Evolutionary conservation across 495 filamentous ascomycete genomes (phyloP).

Genomic region (Aspergillus steynii): DNA sequence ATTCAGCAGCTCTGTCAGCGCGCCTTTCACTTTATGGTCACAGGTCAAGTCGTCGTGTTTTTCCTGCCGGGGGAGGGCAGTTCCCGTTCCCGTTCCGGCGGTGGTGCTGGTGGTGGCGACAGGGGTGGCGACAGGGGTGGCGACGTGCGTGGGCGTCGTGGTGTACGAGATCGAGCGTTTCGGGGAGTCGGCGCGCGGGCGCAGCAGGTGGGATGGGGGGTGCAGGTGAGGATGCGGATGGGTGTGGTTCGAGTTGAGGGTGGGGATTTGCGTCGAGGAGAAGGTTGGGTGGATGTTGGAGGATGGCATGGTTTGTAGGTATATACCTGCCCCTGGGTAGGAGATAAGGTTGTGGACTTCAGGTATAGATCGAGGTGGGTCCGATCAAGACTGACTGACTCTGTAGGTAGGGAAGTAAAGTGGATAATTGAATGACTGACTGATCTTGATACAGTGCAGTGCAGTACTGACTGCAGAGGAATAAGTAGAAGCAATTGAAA

Average conservation of each 20-base stretch:
- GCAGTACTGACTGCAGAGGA: too few species aligned
- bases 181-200: neutral
- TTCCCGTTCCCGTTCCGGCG: too few species aligned
- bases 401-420: too few species aligned
- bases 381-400: too few species aligned
- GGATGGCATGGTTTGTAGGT: too few species aligned
- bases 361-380: too few species aligned
- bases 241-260: neutral
- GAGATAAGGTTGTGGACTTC: too few species aligned
- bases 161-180: neutral
- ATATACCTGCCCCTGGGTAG: too few species aligned
- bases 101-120: too few species aligned
- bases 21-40: slow-evolving; percentile 16
- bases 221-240: neutral
- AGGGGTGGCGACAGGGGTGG: neutral
- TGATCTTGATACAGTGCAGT: too few species aligned
- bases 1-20: slow-evolving; percentile 18
- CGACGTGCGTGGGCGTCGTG: neutral
- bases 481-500: too few species aligned
- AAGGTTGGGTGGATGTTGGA: neutral
- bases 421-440: too few species aligned
- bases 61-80: neutral
- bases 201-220: neutral
- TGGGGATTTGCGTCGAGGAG: neutral
- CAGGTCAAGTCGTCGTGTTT: slow-evolving; percentile 1